These are phyloP conservation scores for Globisporangium alternatum DNA, from an alignment of 352 stramenopile genomes.

Conservation along the genomic window DNA sequence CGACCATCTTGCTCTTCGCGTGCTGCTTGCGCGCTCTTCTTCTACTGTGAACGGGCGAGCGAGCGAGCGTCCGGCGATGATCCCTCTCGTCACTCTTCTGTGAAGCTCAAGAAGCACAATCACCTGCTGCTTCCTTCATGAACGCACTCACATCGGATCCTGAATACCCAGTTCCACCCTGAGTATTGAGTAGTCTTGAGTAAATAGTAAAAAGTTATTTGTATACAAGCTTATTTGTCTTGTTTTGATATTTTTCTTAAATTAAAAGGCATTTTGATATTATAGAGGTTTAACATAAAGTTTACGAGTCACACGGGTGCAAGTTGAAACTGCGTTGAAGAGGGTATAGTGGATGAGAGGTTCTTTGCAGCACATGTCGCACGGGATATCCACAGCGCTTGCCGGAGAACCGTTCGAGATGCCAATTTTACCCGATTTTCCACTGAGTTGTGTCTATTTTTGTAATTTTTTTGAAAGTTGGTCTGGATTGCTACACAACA, in stretches of 20 bases:
- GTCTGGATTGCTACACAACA: no score
- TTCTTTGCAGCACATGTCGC: neutral
- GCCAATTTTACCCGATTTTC: no score
- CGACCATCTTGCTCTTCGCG: conserved; percentile 48
- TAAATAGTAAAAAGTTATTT: no score
- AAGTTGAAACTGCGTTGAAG: neutral
- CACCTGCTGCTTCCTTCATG: neutral
- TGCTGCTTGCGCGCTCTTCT: neutral
- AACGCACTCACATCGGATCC: neutral
- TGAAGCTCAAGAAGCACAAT: conserved; percentile 14
- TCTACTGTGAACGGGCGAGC: neutral
- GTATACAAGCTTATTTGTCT: no score
- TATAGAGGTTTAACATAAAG: neutral
- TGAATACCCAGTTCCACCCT: neutral
- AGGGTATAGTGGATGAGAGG: neutral
- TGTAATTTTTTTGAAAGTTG: no score
- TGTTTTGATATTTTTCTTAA: neutral
- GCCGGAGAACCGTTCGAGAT: no score
- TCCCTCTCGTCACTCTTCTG: conserved; percentile 4
- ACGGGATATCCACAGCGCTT: neutral
- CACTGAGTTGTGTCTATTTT: no score
- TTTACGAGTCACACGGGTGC: neutral
- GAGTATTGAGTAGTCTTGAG: neutral
- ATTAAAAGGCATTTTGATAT: neutral
- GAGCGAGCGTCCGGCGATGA: neutral